Evolutionary conservation across 306 rosid genomes (phyloP).

Genomic region (Geum urbanum): DNA sequence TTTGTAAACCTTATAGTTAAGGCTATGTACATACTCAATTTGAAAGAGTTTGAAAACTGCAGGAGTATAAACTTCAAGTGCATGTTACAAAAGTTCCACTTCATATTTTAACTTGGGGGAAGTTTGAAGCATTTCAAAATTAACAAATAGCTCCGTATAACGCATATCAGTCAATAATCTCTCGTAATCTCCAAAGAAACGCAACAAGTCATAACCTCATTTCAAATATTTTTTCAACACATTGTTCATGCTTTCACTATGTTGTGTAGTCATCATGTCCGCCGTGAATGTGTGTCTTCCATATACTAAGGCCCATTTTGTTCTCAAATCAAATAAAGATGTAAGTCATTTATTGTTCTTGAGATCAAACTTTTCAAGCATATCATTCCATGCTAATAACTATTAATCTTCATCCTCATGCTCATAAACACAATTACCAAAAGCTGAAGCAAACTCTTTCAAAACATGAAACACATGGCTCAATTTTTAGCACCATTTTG

Average conservation of each 20-base stretch:
- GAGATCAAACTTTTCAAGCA: background rate
- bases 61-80: background rate
- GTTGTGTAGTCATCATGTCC: background rate
- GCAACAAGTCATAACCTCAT: no score
- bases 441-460: background rate
- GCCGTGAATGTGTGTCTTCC: background rate
- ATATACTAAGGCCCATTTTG: background rate
- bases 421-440: slow-evolving; percentile 10
- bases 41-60: background rate
- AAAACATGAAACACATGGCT: background rate
- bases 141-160: background rate
- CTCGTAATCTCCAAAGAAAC: no score
- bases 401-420: slow-evolving; percentile 16
- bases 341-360: background rate
- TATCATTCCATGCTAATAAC: slow-evolving; percentile 4
- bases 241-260: no score
- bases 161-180: no score
- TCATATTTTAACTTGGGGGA: background rate
- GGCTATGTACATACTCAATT: no score
- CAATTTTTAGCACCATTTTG: slow-evolving; percentile 9
- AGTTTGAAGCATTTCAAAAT: slow-evolving; percentile 1
- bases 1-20: background rate
- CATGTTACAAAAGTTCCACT: slow-evolving; percentile 1
- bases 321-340: background rate
- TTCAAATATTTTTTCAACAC: no score